Evolutionary conservation across 2,329 filamentous ascomycete species (phyloP), one percentile per base, ranked within the genome.

Genomic region (Hymenoscyphus linearis): DNA sequence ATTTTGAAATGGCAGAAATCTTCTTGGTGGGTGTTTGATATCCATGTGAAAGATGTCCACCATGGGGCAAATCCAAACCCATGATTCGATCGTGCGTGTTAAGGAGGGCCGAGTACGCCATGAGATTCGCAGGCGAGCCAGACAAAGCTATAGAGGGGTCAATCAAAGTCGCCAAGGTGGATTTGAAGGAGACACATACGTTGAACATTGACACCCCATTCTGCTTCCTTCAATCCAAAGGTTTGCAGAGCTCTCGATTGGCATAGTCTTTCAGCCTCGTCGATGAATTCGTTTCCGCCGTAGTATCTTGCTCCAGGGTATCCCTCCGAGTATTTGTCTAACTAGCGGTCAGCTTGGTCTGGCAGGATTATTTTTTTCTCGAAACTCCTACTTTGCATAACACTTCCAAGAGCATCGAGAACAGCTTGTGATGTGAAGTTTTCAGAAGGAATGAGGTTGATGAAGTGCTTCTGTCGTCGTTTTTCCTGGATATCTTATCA

Each of bases 1-100:
- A 99, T 74, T 96, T 98, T 61, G 93, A 98, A 67, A 99, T 87
- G 71, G 93, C 92, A n/a, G 93, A 98, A 75, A 99, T 98, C 84
- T 93, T 93, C 77, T 88, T 91, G 58, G 88, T 88, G 2, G 95
- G 91, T 22, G 91, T 98, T 78, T 99, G 95, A 78, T 99, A 99
- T 65, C 95, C 95, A 77, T 99, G 95, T 54, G 90, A 96, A 71
- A 99, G 80, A 77, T 99, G 95, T 63, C 95, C 95, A 67, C 95
- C 95, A 74, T 99, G 95, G 53, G 95, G 95, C 14, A 99, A 85
- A 74, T 99, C 95, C 64, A 99, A 85, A 65, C 93, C 93, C 93
- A 99, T 98, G 69, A 99, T 84, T 62, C 95, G 88, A 72, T 98
- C 95, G 76, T 99, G 95, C 26, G 91, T 88, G 69, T 93, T 85